Conservation (phyloP, 108 stramenopile genomes). For the Bacterosira constricta region DNA sequence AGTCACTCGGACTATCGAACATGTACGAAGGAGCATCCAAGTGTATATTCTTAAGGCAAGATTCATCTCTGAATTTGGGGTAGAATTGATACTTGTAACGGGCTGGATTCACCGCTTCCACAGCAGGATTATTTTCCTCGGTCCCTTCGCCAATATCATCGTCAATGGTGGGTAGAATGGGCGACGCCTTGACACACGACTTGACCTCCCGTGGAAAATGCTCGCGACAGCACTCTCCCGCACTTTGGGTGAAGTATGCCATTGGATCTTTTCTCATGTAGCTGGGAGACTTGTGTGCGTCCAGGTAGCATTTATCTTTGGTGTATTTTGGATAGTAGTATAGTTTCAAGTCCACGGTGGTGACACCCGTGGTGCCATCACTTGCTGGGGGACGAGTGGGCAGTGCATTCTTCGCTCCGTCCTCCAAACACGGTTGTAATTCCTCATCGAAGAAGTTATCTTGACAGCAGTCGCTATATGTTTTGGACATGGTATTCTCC, state of each 20-base stretch:
- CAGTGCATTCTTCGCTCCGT: background rate
- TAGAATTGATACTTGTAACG: constrained; percentile 5
- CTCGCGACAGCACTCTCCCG: constrained; percentile 7
- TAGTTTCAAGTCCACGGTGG: background rate
- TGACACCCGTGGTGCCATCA: background rate
- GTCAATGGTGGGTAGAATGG: too few relatives aligned
- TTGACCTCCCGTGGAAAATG: constrained; percentile 5
- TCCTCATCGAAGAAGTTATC: background rate
- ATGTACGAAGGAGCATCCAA: constrained; percentile 5
- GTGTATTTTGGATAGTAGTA: constrained; percentile 22
- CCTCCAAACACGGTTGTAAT: background rate
- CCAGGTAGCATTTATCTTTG: background rate
- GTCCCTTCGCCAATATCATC: too few relatives aligned
- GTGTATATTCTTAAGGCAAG: background rate
- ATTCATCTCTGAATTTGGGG: constrained; percentile 3
- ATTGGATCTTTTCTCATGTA: constrained; percentile 16
- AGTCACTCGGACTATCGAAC: background rate
- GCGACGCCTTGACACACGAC: background rate
- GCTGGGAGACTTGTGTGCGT: constrained; percentile 8
- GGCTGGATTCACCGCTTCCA: background rate
- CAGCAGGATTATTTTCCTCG: too few relatives aligned
- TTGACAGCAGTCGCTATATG: constrained; percentile 19
- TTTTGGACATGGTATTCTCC: background rate
- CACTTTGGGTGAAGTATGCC: constrained; percentile 1
- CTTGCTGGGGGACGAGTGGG: constrained; percentile 22